These are phyloP conservation scores for Erysimum cheiri DNA, from an alignment of 441 rosid genomes.

Conservation along the genomic window DNA sequence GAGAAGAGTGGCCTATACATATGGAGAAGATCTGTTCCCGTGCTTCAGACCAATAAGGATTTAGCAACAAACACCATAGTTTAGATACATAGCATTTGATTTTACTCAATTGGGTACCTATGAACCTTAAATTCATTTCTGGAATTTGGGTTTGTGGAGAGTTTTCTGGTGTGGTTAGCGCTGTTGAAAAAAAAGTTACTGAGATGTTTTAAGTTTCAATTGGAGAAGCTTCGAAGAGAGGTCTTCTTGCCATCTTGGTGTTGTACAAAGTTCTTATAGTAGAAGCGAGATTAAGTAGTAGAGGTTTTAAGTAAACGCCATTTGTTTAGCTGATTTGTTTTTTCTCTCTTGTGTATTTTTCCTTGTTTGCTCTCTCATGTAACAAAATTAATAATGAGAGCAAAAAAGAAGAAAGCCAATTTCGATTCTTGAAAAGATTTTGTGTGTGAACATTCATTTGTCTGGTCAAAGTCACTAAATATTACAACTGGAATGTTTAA, in stretches of 20 bases:
- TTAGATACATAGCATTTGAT: slow-evolving; percentile 31
- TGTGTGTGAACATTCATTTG: not conserved
- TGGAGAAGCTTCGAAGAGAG: slow-evolving; percentile 17
- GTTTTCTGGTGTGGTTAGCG: not conserved
- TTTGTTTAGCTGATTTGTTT: slow-evolving; percentile 34
- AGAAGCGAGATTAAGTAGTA: slow-evolving; percentile 18
- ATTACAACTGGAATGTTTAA: slow-evolving; percentile 3
- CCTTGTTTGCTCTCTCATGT: slow-evolving; percentile 36
- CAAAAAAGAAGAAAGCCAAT: not conserved
- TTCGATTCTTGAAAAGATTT: slow-evolving; percentile 10
- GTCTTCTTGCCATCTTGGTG: slow-evolving; percentile 26
- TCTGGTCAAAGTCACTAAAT: slow-evolving; percentile 14
- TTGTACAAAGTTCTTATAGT: slow-evolving; percentile 39
- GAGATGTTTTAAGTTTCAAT: slow-evolving; percentile 9
- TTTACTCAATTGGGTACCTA: slow-evolving; percentile 24
- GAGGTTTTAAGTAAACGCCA: slow-evolving; percentile 3
- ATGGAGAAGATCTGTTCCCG: slow-evolving; percentile 67
- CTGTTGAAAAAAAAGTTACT: not conserved
- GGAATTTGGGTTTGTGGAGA: slow-evolving; percentile 21
- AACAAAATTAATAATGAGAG: slow-evolving; percentile 40
- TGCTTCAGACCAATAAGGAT: slow-evolving; percentile 50
- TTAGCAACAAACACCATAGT: slow-evolving; percentile 12
- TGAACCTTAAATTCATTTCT: slow-evolving; percentile 31
- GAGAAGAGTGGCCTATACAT: slow-evolving; percentile 71
- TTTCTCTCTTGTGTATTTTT: slow-evolving; percentile 15